phyloP scores from a whole-genome alignment of 129 eudicot genomes.

The Centaurea solstitialis region DNA sequence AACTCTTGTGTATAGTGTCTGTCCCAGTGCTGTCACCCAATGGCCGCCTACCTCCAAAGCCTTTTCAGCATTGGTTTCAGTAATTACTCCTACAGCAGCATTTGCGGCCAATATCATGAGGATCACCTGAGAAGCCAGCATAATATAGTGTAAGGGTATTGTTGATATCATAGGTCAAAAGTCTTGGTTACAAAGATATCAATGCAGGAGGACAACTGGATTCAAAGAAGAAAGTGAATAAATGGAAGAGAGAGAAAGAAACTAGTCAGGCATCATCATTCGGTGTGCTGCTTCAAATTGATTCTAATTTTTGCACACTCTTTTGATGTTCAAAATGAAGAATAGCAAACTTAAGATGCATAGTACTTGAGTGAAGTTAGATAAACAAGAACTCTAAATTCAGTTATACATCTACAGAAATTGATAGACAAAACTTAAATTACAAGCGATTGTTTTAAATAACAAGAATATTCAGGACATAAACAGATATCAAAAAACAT shows the following conservation, averaged over 20 bases:
- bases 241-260: not conserved
- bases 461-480: not conserved
- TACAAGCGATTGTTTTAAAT: not conserved
- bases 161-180: not conserved
- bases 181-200: not conserved
- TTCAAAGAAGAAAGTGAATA: not conserved
- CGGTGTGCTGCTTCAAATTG: not conserved
- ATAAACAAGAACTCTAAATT: not conserved
- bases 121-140: constrained; percentile 58
- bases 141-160: not conserved
- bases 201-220: not conserved
- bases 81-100: constrained; percentile 98
- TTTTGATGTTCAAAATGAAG: not conserved
- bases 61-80: constrained; percentile 99
- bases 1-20: not conserved
- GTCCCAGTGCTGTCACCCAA: not conserved
- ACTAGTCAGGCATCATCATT: not conserved
- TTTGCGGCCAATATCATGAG: constrained; percentile 97
- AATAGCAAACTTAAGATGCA: not conserved
- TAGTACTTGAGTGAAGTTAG: not conserved
- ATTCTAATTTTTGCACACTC: not conserved
- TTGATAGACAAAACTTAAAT: not conserved
- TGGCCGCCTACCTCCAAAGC: constrained; percentile 79
- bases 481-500: not conserved
- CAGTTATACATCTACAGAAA: not conserved